phyloP scores from a whole-genome alignment of 2,329 filamentous ascomycete genomes.

The Epichloe aotearoae region DNA sequence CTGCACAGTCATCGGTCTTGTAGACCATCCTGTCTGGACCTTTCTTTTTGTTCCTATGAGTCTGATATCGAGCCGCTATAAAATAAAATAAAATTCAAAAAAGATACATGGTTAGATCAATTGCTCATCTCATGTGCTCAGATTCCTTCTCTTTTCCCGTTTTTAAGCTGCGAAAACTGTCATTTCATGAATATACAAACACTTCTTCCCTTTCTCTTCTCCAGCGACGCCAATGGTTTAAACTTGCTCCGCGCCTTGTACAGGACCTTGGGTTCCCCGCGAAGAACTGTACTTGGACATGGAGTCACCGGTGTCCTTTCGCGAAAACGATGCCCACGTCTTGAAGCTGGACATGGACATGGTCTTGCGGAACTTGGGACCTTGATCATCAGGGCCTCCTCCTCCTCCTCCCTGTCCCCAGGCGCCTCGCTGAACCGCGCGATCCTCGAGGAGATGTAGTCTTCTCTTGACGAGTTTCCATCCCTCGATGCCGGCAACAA shows the following conservation, averaged over 20 bases:
- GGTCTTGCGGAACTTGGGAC: conserved; percentile 31
- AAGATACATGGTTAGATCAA: too few relatives aligned
- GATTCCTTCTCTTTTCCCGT: too few relatives aligned
- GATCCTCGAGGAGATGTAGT: conserved; percentile 38
- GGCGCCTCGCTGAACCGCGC: conserved; percentile 32
- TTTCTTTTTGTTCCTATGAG: too few relatives aligned
- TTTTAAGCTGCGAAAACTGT: too few relatives aligned
- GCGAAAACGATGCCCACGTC: conserved; percentile 30
- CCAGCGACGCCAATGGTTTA: background rate
- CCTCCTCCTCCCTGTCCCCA: conserved; percentile 36
- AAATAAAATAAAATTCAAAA: too few relatives aligned
- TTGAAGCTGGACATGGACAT: conserved; percentile 40
- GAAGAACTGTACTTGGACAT: conserved; percentile 14
- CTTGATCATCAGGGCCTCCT: conserved; percentile 33
- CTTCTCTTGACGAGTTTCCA: conserved; percentile 60
- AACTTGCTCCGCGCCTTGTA: conserved; percentile 2
- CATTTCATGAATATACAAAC: too few relatives aligned
- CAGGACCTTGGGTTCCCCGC: conserved; percentile 6
- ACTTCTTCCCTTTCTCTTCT: too few relatives aligned
- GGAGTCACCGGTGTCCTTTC: conserved; percentile 28
- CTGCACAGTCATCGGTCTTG: too few relatives aligned
- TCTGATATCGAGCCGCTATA: too few relatives aligned
- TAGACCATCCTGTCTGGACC: too few relatives aligned
- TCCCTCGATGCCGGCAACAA: conserved; percentile 52
- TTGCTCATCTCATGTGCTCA: too few relatives aligned